Evolutionary conservation across 192 early-diverging fungal species (phyloP).

Genomic region (Hyaloraphidium curvatum): DNA sequence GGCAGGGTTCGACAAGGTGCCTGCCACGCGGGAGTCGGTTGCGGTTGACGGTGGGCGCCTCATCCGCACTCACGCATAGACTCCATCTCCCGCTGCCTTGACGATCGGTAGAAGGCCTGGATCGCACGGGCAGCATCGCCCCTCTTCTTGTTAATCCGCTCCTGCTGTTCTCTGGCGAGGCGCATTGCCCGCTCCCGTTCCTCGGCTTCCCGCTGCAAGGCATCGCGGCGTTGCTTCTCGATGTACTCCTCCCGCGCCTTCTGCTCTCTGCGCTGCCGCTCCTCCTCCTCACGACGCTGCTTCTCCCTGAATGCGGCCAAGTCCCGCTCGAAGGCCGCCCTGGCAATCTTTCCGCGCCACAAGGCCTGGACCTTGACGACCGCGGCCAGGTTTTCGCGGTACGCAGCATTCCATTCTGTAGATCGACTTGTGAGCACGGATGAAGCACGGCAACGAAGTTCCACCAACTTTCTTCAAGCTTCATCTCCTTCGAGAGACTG

Average conservation of each 20-base stretch:
- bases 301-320: background rate
- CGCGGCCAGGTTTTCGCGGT: conserved; percentile 17
- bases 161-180: conserved; percentile 4
- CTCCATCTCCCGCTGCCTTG: too few relatives aligned
- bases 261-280: conserved; percentile 4
- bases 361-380: conserved; percentile 25
- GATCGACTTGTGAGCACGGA: background rate
- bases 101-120: too few relatives aligned
- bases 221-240: conserved; percentile 3
- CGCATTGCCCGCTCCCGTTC: conserved; percentile 6
- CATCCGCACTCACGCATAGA: too few relatives aligned
- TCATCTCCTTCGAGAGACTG: conserved; percentile 32
- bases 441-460: background rate
- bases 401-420: conserved; percentile 8
- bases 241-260: conserved; percentile 13
- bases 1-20: too few relatives aligned
- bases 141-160: too few relatives aligned
- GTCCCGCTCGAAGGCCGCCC: conserved; percentile 12
- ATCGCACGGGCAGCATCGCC: too few relatives aligned
- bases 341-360: conserved; percentile 18
- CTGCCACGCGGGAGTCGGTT: too few relatives aligned
- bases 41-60: too few relatives aligned
- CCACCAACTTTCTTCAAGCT: conserved; percentile 17
- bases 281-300: conserved; percentile 7
- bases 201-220: conserved; percentile 1